Conservation (phyloP, 257 asterid genomes). For the Sherardia arvensis region DNA sequence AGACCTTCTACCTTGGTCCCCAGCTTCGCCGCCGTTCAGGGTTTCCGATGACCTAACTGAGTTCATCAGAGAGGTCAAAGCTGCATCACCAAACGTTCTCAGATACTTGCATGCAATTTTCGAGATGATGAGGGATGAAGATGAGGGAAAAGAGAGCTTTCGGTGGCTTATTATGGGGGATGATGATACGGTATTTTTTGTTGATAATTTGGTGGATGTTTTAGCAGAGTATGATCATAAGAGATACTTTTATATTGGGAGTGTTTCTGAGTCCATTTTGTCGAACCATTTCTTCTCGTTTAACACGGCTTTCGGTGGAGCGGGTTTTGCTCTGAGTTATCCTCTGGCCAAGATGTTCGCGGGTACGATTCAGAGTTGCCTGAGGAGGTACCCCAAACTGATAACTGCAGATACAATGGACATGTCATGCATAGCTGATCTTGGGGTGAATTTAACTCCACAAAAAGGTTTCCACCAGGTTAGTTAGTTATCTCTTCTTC, state of each 20-base stretch:
- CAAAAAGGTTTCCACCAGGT: conserved; percentile 58
- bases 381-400: conserved; percentile 31
- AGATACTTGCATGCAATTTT: conserved; percentile 49
- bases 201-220: conserved; percentile 49
- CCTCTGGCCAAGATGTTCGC: conserved; percentile 53
- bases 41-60: conserved; percentile 30
- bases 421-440: conserved; percentile 45
- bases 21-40: conserved; percentile 41
- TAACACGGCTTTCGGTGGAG: conserved; percentile 64
- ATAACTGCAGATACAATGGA: conserved; percentile 42
- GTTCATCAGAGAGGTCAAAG: conserved; percentile 14
- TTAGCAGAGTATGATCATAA: conserved; percentile 37
- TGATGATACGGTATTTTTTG: conserved; percentile 57
- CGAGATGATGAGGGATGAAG: conserved; percentile 45
- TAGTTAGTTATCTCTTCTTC: conserved; percentile 15
- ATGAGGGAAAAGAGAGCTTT: conserved; percentile 4
- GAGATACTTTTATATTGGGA: conserved; percentile 39
- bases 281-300: conserved; percentile 45
- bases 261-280: conserved; percentile 36
- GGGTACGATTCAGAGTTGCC: conserved; percentile 30
- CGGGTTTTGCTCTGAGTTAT: conserved; percentile 47
- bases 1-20: conserved; percentile 49
- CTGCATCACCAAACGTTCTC: conserved; percentile 7
- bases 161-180: conserved; percentile 76
- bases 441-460: conserved; percentile 50